These are phyloP conservation scores for Scheffersomyces amazonensis DNA, from an alignment of 805 yeast species.

Conservation along the genomic window DNA sequence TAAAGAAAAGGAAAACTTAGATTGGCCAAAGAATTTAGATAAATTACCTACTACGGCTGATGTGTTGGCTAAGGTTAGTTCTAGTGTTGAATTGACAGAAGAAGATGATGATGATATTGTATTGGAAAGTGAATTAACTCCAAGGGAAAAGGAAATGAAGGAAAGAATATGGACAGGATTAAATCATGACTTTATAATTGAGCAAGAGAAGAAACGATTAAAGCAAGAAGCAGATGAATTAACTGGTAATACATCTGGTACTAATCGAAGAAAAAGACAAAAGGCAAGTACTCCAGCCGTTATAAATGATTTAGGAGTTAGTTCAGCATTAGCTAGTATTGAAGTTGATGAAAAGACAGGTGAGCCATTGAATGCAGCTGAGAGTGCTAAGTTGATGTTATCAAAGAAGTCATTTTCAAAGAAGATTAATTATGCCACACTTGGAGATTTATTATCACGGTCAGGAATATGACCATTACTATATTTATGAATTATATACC, in stretches of 20 bases:
- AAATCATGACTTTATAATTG: conserved; percentile 80
- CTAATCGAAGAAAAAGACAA: conserved; percentile 40
- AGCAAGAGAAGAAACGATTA: conserved; percentile 79
- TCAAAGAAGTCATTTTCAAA: conserved; percentile 75
- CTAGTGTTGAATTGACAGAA: conserved; percentile 59
- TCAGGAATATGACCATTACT: background rate
- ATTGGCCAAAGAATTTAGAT: conserved; percentile 48
- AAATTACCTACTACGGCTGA: conserved; percentile 57
- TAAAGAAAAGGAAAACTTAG: conserved; percentile 16
- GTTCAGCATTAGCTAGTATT: conserved; percentile 32
- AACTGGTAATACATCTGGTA: conserved; percentile 64
- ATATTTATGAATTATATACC: too few species aligned
- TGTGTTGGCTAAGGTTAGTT: conserved; percentile 49
- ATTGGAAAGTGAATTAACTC: conserved; percentile 55
- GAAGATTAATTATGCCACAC: conserved; percentile 86
- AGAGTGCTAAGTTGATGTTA: conserved; percentile 74
- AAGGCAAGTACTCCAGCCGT: conserved; percentile 17
- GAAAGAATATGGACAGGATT: conserved; percentile 87
- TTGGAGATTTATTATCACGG: conserved; percentile 48
- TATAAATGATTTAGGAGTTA: conserved; percentile 26
- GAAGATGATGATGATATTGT: conserved; percentile 80
- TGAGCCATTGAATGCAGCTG: conserved; percentile 61
- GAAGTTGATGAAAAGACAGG: conserved; percentile 39
- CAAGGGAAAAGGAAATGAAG: conserved; percentile 69
- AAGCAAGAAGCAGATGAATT: conserved; percentile 84